A percentile compares a stretch with the other conserved stretches of the same genome.
These are phyloP conservation scores for Talaromyces ruber DNA, from an alignment of 495 filamentous ascomycete genomes.

Conservation along the genomic window DNA sequence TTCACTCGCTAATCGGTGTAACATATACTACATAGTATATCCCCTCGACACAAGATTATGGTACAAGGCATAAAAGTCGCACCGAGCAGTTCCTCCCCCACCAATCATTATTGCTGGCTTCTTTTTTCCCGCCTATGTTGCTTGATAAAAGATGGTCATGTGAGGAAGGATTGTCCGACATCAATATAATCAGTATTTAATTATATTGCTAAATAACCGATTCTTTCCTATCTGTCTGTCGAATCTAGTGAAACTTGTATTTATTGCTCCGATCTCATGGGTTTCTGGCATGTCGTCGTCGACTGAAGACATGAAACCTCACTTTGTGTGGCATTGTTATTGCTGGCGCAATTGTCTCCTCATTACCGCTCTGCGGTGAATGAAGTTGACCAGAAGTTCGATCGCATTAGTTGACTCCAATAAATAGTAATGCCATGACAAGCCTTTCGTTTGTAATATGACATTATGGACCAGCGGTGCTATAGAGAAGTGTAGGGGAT, in stretches of 20 bases:
- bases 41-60: neutral
- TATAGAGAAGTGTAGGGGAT: neutral
- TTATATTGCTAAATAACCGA: neutral
- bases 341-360: constrained; percentile 27
- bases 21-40: neutral
- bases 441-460: neutral
- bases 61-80: constrained; percentile 28
- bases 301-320: constrained; percentile 26
- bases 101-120: constrained; percentile 30
- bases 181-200: constrained; percentile 42
- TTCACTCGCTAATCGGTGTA: neutral
- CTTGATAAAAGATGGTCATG: constrained; percentile 14
- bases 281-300: constrained; percentile 24
- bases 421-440: neutral
- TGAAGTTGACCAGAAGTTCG: neutral
- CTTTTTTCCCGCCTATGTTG: constrained; percentile 4
- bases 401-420: neutral
- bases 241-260: constrained; percentile 27
- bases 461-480: neutral
- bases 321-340: constrained; percentile 45
- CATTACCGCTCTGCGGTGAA: neutral
- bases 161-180: neutral
- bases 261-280: constrained; percentile 29
- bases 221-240: constrained; percentile 20
- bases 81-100: constrained; percentile 32